A percentile compares a stretch with the other conserved stretches of the same genome.
These are phyloP conservation scores for Gentiana straminea DNA, from an alignment of 257 asterid genomes.

Conservation along the genomic window DNA sequence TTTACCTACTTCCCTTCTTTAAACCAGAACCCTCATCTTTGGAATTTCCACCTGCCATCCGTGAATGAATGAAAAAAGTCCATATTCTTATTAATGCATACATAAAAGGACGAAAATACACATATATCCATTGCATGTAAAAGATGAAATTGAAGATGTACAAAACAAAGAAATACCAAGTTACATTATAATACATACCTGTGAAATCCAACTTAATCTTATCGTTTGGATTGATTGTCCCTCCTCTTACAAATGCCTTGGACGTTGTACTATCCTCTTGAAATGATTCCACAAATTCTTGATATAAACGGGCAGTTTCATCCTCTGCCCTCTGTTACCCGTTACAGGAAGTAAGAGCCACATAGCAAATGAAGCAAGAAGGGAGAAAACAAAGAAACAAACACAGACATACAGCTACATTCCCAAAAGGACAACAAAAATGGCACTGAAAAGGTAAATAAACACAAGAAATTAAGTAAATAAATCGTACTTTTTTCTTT, in stretches of 20 bases:
- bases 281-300: constrained; percentile 79
- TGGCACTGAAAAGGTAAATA: constrained; percentile 35
- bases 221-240: constrained; percentile 72
- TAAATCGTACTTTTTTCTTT: no score
- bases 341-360: neutral
- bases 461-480: no score
- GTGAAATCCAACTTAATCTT: constrained; percentile 45
- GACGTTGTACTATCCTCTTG: constrained; percentile 51
- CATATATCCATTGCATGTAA: constrained; percentile 40
- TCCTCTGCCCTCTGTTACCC: constrained; percentile 69
- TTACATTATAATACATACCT: constrained; percentile 48
- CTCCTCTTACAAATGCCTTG: constrained; percentile 88
- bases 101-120: constrained; percentile 54
- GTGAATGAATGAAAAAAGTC: constrained; percentile 95
- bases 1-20: constrained; percentile 99
- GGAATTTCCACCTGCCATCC: constrained; percentile 99
- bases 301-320: constrained; percentile 78
- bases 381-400: no score
- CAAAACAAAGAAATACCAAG: constrained; percentile 4
- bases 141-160: neutral
- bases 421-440: constrained; percentile 11
- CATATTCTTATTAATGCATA: constrained; percentile 79
- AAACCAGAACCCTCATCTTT: constrained; percentile 99
- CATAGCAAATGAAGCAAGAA: no score
- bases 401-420: no score